These are phyloP conservation scores for Biscogniauxia mediterranea DNA, from an alignment of 2,329 filamentous ascomycete genomes.

Conservation along the genomic window DNA sequence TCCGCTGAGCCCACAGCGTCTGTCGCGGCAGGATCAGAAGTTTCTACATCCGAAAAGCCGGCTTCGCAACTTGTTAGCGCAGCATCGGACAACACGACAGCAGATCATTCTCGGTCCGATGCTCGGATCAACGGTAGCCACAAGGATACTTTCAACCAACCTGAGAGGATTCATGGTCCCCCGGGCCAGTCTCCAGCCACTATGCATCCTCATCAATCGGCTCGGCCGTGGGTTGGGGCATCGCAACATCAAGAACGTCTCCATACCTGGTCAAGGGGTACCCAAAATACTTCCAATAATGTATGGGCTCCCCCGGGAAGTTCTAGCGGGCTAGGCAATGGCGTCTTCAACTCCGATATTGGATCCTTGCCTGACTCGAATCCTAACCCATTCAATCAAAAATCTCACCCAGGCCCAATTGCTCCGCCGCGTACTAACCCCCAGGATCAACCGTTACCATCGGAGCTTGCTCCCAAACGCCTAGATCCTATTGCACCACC, in stretches of 20 bases:
- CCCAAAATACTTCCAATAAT: conserved; percentile 51
- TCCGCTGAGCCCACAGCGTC: conserved; percentile 25
- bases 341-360: conserved; percentile 68
- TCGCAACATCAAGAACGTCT: conserved; percentile 43
- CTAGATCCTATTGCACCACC: conserved; percentile 33
- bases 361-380: conserved; percentile 45
- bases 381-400: conserved; percentile 33
- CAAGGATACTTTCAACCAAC: conserved; percentile 30
- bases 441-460: conserved; percentile 17
- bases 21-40: conserved; percentile 21
- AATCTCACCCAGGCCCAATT: conserved; percentile 44
- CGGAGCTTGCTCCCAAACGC: conserved; percentile 21
- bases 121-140: conserved; percentile 32
- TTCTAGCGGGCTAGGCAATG: conserved; percentile 72
- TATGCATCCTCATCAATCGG: conserved; percentile 32
- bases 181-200: conserved; percentile 11
- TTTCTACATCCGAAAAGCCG: conserved; percentile 9
- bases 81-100: neutral
- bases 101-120: neutral
- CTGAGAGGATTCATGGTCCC: conserved; percentile 12
- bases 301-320: conserved; percentile 75
- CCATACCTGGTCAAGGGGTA: conserved; percentile 47
- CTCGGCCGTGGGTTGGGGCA: conserved; percentile 28
- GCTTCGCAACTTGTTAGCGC: neutral
- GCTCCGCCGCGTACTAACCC: conserved; percentile 33